phyloP scores from a whole-genome alignment of 23 red algal genomes.

The Chondrus crispus region DNA sequence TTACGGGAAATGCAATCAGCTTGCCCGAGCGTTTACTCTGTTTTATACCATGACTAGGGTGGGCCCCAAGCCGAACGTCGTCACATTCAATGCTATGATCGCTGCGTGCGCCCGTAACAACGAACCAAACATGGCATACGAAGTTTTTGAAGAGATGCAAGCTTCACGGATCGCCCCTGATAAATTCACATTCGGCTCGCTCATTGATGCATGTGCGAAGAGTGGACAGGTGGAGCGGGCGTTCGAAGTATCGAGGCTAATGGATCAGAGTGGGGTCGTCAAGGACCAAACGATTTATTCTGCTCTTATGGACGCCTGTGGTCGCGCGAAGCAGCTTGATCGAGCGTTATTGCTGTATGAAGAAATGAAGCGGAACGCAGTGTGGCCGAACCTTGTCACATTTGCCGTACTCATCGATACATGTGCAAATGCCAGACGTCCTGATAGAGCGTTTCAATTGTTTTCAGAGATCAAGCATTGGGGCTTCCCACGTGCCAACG shows the following conservation, averaged over 20 bases:
- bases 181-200: conserved; percentile 64
- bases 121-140: conserved; percentile 36
- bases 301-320: conserved; percentile 82
- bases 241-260: conserved; percentile 61
- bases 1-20: conserved; percentile 48
- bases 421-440: conserved; percentile 50
- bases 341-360: conserved; percentile 50
- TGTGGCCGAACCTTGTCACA: conserved; percentile 55
- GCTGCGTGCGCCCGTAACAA: conserved; percentile 55
- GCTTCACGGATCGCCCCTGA: conserved; percentile 33
- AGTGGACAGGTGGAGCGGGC: conserved; percentile 52
- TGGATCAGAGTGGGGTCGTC: conserved; percentile 45
- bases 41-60: conserved; percentile 29
- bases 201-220: conserved; percentile 66
- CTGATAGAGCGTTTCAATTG: conserved; percentile 63
- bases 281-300: conserved; percentile 82
- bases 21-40: conserved; percentile 43
- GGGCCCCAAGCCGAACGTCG: conserved; percentile 1
- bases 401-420: conserved; percentile 73
- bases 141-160: conserved; percentile 68
- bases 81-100: conserved; percentile 81
- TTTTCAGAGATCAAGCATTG: conserved; percentile 70
- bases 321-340: conserved; percentile 37
- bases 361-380: conserved; percentile 53
- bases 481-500: conserved; percentile 38